Conservation (phyloP, 352 stramenopile genomes). For the Achlya hypogyna region DNA sequence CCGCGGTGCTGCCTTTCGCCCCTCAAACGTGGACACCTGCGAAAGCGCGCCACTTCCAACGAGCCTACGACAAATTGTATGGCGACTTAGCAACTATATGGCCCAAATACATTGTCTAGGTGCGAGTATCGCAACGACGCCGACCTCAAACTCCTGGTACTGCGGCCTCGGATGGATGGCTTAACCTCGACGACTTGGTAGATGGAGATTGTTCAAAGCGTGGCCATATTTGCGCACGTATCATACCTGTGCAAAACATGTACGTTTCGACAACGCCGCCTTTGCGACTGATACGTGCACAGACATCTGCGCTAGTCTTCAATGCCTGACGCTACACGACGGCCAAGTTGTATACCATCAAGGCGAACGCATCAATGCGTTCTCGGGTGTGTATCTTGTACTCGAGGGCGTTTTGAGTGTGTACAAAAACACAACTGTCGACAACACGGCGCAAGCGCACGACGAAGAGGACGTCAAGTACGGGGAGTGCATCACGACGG, state of each 20-base stretch:
- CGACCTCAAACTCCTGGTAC: slow-evolving; percentile 15
- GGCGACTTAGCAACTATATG: too few relatives aligned
- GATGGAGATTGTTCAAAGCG: slow-evolving; percentile 18
- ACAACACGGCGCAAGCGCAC: background rate
- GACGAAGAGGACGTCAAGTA: background rate
- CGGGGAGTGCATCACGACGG: slow-evolving; percentile 3
- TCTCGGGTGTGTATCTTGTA: background rate
- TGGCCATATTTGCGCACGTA: background rate
- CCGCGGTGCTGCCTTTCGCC: background rate
- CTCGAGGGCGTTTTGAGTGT: slow-evolving; percentile 8
- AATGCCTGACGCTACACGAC: background rate
- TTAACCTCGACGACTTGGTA: background rate
- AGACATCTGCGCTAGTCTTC: slow-evolving; percentile 6
- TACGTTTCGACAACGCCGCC: background rate
- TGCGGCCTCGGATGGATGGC: background rate
- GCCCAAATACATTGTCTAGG: too few relatives aligned
- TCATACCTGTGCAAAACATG: slow-evolving; percentile 11
- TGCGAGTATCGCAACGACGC: slow-evolving; percentile 1
- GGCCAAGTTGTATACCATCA: slow-evolving; percentile 17
- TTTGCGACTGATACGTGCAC: background rate
- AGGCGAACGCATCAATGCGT: background rate
- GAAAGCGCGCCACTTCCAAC: slow-evolving; percentile 10
- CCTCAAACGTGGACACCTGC: background rate
- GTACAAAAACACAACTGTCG: slow-evolving; percentile 1
- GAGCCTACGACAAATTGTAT: slow-evolving; percentile 13